These are phyloP conservation scores for Pistacia integerrima DNA, from an alignment of 345 rosid genomes.

Conservation along the genomic window DNA sequence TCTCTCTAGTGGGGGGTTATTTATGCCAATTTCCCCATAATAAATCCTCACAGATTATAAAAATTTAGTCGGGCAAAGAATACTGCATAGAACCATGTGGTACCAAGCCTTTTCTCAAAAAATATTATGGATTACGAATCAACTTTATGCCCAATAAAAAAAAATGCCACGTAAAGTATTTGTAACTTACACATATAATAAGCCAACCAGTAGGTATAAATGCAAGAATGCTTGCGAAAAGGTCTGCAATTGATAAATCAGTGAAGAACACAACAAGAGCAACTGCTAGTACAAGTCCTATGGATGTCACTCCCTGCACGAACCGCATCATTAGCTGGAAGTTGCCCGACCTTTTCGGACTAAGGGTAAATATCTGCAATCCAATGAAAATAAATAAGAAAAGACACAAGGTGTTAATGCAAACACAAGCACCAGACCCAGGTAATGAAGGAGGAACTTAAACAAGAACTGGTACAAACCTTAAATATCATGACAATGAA, in stretches of 20 bases:
- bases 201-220: constrained; percentile 95
- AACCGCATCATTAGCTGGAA: constrained; percentile 73
- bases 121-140: background rate
- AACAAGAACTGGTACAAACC: constrained; percentile 43
- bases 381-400: constrained; percentile 10
- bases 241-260: constrained; percentile 61
- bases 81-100: too few relatives aligned
- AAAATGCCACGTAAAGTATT: background rate
- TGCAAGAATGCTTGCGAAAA: constrained; percentile 84
- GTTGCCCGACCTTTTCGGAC: constrained; percentile 69
- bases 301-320: constrained; percentile 71
- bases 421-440: background rate
- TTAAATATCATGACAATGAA: constrained; percentile 68
- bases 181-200: constrained; percentile 63
- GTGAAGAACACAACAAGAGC: constrained; percentile 62
- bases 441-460: constrained; percentile 11
- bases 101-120: background rate
- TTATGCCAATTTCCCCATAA: background rate
- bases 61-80: background rate
- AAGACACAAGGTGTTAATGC: background rate
- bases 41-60: background rate
- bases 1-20: too few relatives aligned
- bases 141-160: background rate
- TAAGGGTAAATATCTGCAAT: constrained; percentile 73
- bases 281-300: constrained; percentile 68